phyloP scores from a whole-genome alignment of 495 filamentous ascomycete species.

The Neurospora sp. region DNA sequence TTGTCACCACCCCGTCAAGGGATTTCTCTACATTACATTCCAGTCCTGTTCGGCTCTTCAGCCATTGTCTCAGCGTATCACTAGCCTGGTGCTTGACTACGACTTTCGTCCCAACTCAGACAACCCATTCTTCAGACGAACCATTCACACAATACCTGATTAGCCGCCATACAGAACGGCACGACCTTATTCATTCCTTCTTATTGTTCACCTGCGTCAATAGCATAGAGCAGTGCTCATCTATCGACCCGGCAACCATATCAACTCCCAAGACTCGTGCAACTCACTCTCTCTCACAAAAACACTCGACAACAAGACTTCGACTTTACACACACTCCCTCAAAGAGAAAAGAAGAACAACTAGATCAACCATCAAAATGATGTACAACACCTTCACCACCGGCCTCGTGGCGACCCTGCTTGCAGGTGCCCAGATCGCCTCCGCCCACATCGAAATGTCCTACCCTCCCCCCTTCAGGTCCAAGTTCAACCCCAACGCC shows the following conservation, averaged over 20 bases:
- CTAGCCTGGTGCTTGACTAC: not conserved
- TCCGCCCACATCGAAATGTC: slow-evolving; percentile 52
- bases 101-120: not conserved
- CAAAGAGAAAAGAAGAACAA: not conserved
- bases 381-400: slow-evolving; percentile 22
- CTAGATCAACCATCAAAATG: slow-evolving; percentile 19
- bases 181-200: not conserved
- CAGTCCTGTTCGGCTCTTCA: not conserved
- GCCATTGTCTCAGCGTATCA: not conserved
- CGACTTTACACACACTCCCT: not conserved
- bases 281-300: not conserved
- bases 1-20: not conserved
- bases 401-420: slow-evolving; percentile 17
- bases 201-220: not conserved
- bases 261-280: not conserved
- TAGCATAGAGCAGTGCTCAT: not conserved
- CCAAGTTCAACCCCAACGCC: slow-evolving; percentile 41
- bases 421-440: slow-evolving; percentile 26
- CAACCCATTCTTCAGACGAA: not conserved
- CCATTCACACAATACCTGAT: not conserved
- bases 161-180: not conserved
- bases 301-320: not conserved
- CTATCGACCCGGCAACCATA: not conserved
- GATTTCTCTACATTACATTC: not conserved
- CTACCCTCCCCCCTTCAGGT: slow-evolving; percentile 44